phyloP scores from a whole-genome alignment of 140 eudicot species.

The Cichorium intybus region DNA sequence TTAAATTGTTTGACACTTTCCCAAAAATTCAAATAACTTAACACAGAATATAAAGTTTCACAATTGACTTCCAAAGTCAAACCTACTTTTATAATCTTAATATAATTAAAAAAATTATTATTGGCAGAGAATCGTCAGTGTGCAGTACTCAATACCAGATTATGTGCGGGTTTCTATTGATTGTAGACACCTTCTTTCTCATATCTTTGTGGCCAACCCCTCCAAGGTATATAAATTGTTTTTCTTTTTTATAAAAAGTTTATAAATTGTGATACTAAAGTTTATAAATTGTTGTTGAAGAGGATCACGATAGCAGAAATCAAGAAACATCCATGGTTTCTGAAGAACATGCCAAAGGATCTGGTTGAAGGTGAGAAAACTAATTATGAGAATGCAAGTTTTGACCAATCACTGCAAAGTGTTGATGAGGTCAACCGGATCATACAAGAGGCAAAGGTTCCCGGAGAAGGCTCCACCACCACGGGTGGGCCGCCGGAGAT shows the following conservation, averaged over 20 bases:
- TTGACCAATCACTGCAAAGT: slow-evolving; percentile 40
- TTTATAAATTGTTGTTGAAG: slow-evolving; percentile 33
- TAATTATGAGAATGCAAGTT: slow-evolving; percentile 35
- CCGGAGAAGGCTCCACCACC: slow-evolving; percentile 36
- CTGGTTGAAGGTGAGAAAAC: slow-evolving; percentile 57
- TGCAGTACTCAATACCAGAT: slow-evolving; percentile 72
- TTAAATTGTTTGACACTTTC: no score
- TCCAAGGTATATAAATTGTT: slow-evolving; percentile 64
- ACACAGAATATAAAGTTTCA: no score
- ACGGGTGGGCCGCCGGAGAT: slow-evolving; percentile 11
- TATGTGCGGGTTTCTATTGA: slow-evolving; percentile 75
- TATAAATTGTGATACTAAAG: slow-evolving; percentile 18
- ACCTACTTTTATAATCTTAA: not conserved
- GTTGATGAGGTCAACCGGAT: slow-evolving; percentile 63
- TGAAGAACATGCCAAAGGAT: slow-evolving; percentile 61
- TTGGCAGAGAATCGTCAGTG: slow-evolving; percentile 68
- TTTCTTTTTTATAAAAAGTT: no score
- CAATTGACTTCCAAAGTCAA: slow-evolving; percentile 5
- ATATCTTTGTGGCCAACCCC: slow-evolving; percentile 77
- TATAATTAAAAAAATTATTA: not conserved
- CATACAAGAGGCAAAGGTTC: slow-evolving; percentile 68
- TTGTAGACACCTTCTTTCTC: slow-evolving; percentile 73
- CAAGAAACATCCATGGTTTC: slow-evolving; percentile 74
- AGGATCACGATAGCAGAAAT: slow-evolving; percentile 67
- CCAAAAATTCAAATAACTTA: no score